Conservation (phyloP, 805 yeast species). For the Kluyveromyces starmeri region DNA sequence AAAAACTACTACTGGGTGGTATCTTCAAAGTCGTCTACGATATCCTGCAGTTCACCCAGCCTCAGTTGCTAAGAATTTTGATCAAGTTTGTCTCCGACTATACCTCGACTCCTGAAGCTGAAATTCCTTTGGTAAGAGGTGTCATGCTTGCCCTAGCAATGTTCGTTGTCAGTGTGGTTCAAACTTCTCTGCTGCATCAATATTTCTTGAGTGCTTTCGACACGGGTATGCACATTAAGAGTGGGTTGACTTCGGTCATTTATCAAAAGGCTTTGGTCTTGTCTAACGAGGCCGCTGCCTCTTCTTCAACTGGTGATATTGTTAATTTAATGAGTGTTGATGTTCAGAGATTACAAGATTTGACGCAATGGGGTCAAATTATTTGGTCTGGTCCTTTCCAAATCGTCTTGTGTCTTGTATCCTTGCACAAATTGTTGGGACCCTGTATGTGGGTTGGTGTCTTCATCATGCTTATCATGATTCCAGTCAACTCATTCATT, state of each 20-base stretch:
- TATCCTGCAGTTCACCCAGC: slow-evolving; percentile 75
- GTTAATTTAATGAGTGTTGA: slow-evolving; percentile 94
- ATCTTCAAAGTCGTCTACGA: slow-evolving; percentile 68
- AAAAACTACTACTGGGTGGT: slow-evolving; percentile 61
- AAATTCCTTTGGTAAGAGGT: slow-evolving; percentile 62
- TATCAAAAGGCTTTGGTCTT: slow-evolving; percentile 60
- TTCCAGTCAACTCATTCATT: slow-evolving; percentile 68
- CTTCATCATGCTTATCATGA: slow-evolving; percentile 60
- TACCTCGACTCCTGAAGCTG: slow-evolving; percentile 29
- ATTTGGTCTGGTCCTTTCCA: slow-evolving; percentile 95
- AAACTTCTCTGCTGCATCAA: slow-evolving; percentile 70
- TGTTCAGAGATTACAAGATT: slow-evolving; percentile 78
- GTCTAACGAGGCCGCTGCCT: slow-evolving; percentile 62
- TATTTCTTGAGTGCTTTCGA: slow-evolving; percentile 69
- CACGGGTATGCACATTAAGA: slow-evolving; percentile 66
- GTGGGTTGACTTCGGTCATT: slow-evolving; percentile 57
- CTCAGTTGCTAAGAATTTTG: slow-evolving; percentile 63
- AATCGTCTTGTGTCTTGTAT: slow-evolving; percentile 61
- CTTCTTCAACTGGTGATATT: slow-evolving; percentile 81
- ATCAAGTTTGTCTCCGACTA: slow-evolving; percentile 50
- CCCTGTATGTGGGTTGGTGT: slow-evolving; percentile 97
- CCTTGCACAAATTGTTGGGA: slow-evolving; percentile 67
- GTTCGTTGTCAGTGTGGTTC: slow-evolving; percentile 70
- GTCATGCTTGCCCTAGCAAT: slow-evolving; percentile 65
- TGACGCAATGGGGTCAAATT: slow-evolving; percentile 67